Percentiles rank a stretch among this genome's conserved stretches.
Evolutionary conservation across 2,329 filamentous ascomycete genomes (phyloP).

Genomic region (Colletotrichum phormii): DNA sequence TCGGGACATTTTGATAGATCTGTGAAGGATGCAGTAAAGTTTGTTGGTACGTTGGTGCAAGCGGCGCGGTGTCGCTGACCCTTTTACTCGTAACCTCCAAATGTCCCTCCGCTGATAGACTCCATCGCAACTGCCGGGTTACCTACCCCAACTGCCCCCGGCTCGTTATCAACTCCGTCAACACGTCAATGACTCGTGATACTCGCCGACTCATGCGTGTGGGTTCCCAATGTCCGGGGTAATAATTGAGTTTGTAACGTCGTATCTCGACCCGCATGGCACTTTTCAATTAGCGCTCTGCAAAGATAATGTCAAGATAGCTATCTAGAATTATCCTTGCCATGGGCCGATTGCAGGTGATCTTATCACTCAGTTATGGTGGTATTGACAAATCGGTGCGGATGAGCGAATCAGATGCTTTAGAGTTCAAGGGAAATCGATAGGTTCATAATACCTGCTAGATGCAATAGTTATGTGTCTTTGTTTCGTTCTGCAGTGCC

Average conservation of each 20-base stretch:
- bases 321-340: slow-evolving; percentile 3
- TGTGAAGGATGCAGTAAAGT: not conserved
- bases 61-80: not conserved
- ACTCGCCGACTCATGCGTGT: slow-evolving; percentile 25
- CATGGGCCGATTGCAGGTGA: not conserved
- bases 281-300: not conserved
- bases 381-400: slow-evolving; percentile 3
- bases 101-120: not conserved
- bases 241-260: slow-evolving; percentile 1
- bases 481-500: not conserved
- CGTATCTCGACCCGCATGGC: not conserved
- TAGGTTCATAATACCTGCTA: slow-evolving; percentile 19
- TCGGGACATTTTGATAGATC: slow-evolving; percentile 8
- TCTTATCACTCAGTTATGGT: not conserved
- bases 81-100: slow-evolving; percentile 14
- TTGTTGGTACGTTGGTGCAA: not conserved
- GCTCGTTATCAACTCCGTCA: slow-evolving; percentile 10
- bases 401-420: slow-evolving; percentile 20
- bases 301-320: slow-evolving; percentile 9
- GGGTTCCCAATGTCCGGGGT: slow-evolving; percentile 16
- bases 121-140: not conserved
- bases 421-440: not conserved
- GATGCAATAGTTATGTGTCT: not conserved
- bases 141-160: not conserved
- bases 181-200: slow-evolving; percentile 18